Conservation (phyloP, 2,329 filamentous ascomycete species). For the Fusarium clavum region DNA sequence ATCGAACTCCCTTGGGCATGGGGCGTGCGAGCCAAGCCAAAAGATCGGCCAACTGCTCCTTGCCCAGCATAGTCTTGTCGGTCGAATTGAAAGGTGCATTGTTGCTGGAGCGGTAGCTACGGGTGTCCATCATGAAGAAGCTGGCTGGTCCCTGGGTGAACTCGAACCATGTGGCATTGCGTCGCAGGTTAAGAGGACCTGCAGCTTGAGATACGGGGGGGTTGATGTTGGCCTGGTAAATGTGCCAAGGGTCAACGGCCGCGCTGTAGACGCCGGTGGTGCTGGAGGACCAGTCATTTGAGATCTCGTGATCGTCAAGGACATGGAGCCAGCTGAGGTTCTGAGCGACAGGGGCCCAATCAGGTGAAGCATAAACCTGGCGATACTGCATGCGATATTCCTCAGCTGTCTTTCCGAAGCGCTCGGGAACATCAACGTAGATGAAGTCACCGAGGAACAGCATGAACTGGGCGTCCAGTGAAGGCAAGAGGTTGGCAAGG, state of each 20-base stretch:
- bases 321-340: constrained; percentile 98
- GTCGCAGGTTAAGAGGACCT: constrained; percentile 51
- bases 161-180: constrained; percentile 83
- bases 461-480: constrained; percentile 81
- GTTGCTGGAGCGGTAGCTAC: constrained; percentile 83
- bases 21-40: constrained; percentile 79
- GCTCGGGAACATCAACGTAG: constrained; percentile 87
- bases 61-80: constrained; percentile 88
- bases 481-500: constrained; percentile 77
- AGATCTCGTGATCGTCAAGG: constrained; percentile 95
- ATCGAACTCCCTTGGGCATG: constrained; percentile 81
- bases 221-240: constrained; percentile 88
- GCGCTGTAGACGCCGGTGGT: constrained; percentile 82
- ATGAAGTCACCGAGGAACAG: constrained; percentile 90
- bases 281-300: constrained; percentile 91
- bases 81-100: constrained; percentile 67
- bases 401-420: constrained; percentile 76
- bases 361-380: constrained; percentile 94
- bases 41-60: constrained; percentile 81
- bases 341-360: constrained; percentile 81
- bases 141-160: constrained; percentile 91
- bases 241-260: constrained; percentile 84
- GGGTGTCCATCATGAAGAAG: constrained; percentile 95
- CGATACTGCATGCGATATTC: constrained; percentile 93
- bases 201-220: constrained; percentile 74